These are phyloP conservation scores for Aspergillus leporis DNA, from an alignment of 495 filamentous ascomycete genomes.

Conservation along the genomic window DNA sequence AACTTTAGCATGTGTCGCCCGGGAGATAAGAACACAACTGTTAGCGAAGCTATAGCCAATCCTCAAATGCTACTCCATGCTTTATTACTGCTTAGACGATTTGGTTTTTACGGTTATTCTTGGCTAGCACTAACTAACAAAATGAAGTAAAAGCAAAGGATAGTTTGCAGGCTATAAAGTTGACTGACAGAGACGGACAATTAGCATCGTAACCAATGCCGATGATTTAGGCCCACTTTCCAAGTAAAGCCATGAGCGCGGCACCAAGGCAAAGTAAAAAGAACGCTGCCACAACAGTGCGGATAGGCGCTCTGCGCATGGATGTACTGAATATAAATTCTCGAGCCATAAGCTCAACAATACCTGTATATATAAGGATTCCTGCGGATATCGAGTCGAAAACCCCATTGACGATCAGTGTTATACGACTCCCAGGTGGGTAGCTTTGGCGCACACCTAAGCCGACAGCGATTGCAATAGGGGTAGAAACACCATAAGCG, in stretches of 20 bases:
- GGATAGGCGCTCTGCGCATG: conserved; percentile 71
- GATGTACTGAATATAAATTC: conserved; percentile 90
- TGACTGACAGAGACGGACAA: too few species aligned
- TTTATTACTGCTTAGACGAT: too few species aligned
- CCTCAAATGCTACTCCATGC: too few species aligned
- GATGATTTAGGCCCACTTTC: conserved; percentile 87
- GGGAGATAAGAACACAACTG: too few species aligned
- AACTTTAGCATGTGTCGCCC: too few species aligned
- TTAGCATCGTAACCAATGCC: too few species aligned
- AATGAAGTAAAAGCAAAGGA: too few species aligned
- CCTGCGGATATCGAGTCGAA: conserved; percentile 88
- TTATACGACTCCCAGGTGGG: conserved; percentile 59
- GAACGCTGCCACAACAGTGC: conserved; percentile 66
- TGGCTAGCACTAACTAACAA: too few species aligned
- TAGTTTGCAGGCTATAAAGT: too few species aligned
- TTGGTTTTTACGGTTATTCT: too few species aligned
- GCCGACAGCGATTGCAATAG: conserved; percentile 79
- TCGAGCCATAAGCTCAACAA: conserved; percentile 93
- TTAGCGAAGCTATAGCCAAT: too few species aligned
- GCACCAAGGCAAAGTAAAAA: conserved; percentile 71
- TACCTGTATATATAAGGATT: conserved; percentile 86
- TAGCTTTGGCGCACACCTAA: conserved; percentile 69
- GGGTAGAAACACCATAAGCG: conserved; percentile 76
- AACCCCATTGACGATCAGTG: conserved; percentile 75
- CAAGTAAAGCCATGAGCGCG: conserved; percentile 77